Conservation (phyloP, 1,284 basidiomycete species). For the Cystobasidium sp. region DNA sequence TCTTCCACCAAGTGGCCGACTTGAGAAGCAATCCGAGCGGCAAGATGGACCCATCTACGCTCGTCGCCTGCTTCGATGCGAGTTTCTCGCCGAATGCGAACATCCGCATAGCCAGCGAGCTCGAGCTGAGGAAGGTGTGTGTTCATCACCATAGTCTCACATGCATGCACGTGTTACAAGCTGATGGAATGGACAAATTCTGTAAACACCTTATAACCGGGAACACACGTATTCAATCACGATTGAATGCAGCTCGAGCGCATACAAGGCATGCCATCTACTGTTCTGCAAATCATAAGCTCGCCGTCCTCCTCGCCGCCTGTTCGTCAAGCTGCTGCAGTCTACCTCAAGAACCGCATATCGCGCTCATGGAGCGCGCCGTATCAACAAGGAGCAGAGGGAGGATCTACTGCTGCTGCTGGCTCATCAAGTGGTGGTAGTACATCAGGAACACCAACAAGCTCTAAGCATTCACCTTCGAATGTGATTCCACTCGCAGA, state of each 20-base stretch:
- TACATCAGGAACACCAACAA: neutral
- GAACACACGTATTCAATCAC: constrained; percentile 10
- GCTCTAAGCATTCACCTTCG: neutral
- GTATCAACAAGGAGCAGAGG: neutral
- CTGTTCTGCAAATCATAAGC: constrained; percentile 78
- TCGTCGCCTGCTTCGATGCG: constrained; percentile 56
- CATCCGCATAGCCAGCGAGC: constrained; percentile 76
- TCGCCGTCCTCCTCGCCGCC: constrained; percentile 52
- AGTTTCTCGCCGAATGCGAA: constrained; percentile 82
- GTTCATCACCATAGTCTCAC: neutral
- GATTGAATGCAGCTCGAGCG: constrained; percentile 65
- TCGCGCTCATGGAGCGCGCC: constrained; percentile 36
- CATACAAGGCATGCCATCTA: constrained; percentile 76
- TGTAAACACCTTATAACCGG: neutral
- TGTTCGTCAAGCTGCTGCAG: constrained; percentile 63
- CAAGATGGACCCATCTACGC: constrained; percentile 38
- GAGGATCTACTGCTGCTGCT: constrained; percentile 52
- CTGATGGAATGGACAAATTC: constrained; percentile 5
- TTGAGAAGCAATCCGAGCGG: neutral
- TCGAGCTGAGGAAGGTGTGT: constrained; percentile 77
- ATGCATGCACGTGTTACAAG: neutral
- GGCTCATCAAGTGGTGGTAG: constrained; percentile 59
- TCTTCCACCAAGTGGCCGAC: constrained; percentile 17
- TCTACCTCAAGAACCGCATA: constrained; percentile 80
- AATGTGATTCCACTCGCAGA: constrained; percentile 62